Conservation (phyloP, 1,284 basidiomycete genomes). For the Leccinum fallax region DNA sequence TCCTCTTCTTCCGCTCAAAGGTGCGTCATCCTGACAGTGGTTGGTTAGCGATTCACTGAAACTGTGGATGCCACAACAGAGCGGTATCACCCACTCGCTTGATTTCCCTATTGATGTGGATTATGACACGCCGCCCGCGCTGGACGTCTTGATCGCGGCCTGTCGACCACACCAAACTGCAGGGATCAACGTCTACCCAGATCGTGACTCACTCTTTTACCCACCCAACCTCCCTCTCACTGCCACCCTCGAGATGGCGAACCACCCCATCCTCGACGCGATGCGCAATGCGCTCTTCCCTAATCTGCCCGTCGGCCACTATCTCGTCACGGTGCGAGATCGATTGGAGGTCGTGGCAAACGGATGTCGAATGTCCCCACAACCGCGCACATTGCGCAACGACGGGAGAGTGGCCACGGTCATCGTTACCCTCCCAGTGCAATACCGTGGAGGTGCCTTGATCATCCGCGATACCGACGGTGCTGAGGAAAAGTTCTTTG, state of each 20-base stretch:
- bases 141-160: conserved; percentile 76
- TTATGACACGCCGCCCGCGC: conserved; percentile 72
- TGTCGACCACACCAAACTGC: conserved; percentile 64
- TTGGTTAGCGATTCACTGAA: conserved; percentile 5
- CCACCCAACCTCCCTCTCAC: conserved; percentile 72
- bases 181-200: conserved; percentile 55
- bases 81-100: conserved; percentile 74
- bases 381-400: conserved; percentile 52
- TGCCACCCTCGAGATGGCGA: conserved; percentile 73
- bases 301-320: conserved; percentile 63
- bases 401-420: conserved; percentile 74
- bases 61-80: conserved; percentile 43
- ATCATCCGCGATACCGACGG: conserved; percentile 59
- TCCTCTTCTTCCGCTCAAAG: conserved; percentile 78
- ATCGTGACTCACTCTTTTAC: conserved; percentile 70
- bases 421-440: conserved; percentile 70
- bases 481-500: conserved; percentile 61
- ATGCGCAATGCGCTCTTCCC: conserved; percentile 71
- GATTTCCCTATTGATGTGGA: conserved; percentile 81
- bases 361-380: conserved; percentile 59
- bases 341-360: conserved; percentile 66
- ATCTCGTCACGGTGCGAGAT: conserved; percentile 67
- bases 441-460: conserved; percentile 68
- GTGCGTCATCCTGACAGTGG: conserved; percentile 39
- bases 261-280: conserved; percentile 78